Conservation (phyloP, 768 basidiomycete species). For the Clitopilus hobsonii region DNA sequence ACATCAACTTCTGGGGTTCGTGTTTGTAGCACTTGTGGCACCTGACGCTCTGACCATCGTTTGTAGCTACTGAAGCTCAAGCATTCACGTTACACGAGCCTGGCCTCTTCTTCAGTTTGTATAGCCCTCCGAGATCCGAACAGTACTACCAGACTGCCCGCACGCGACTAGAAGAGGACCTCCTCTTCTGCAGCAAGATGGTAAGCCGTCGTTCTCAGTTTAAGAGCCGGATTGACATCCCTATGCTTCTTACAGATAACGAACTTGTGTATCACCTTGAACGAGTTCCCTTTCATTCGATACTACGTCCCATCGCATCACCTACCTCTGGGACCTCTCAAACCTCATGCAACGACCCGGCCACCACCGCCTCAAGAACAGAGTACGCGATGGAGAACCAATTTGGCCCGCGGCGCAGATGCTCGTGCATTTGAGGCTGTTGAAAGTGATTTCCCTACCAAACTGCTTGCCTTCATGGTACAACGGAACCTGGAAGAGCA, state of each 20-base stretch:
- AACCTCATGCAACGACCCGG: slow-evolving; percentile 58
- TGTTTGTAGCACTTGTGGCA: slow-evolving; percentile 3
- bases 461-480: slow-evolving; percentile 80
- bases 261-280: slow-evolving; percentile 84
- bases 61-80: slow-evolving; percentile 78
- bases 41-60: not conserved
- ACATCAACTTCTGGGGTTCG: slow-evolving; percentile 91
- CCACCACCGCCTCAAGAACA: slow-evolving; percentile 62
- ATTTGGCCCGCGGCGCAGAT: slow-evolving; percentile 68
- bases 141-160: slow-evolving; percentile 65
- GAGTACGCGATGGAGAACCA: slow-evolving; percentile 73
- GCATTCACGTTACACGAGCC: slow-evolving; percentile 79
- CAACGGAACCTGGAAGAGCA: slow-evolving; percentile 84
- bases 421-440: slow-evolving; percentile 66
- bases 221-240: not conserved
- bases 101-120: slow-evolving; percentile 81
- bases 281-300: slow-evolving; percentile 90
- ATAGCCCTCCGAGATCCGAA: slow-evolving; percentile 68
- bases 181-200: slow-evolving; percentile 68
- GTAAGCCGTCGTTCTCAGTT: slow-evolving; percentile 32
- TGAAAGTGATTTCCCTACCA: slow-evolving; percentile 74
- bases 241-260: slow-evolving; percentile 50
- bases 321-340: slow-evolving; percentile 79
- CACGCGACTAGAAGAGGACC: slow-evolving; percentile 81
- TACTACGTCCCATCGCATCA: slow-evolving; percentile 88